Base-by-base conservation (phyloP, 208 protist genomes). In the Strigomonas culicis region DNA sequence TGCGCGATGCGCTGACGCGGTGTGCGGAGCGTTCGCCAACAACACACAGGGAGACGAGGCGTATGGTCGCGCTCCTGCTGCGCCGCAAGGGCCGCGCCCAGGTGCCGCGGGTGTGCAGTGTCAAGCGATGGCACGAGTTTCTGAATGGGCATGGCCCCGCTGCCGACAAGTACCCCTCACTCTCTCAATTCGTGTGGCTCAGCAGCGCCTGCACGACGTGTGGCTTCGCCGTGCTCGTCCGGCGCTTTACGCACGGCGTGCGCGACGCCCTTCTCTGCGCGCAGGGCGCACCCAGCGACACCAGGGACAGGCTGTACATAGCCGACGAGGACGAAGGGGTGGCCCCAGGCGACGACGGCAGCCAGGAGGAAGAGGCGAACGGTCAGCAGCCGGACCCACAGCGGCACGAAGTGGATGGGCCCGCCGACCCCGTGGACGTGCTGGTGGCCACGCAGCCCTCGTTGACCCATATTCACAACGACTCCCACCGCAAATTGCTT, bases 101-200 rank as follows among this genome's bases (percentile, higher is more conserved):
- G 11, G 21, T 50, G 27, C 59, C 59, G 8, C 32, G 43, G 1
- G 11, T 25, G 4, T 34, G 27, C 60, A 65, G 66, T 24, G 28
- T 44, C 3, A 51, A 47, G 56, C 49, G 15, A 6, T 90, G 79
- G 84, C 71, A 90, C 51, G 52, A 63, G 2, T 87, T 82, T 52
- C 30, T 94, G 17, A 58, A 77, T 59, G 24, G 21, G 0, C 52
- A 72, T 36, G 88, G 88, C 0, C 88, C 88, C 21, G 82, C 87
- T 51, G 60, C 61, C 10, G 66, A 64, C 24, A 27, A 39, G 27
- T 32, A 32, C 19, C 88, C 80, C 7, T 65, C 64, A 3, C 55
- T 88, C 10, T 80, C 80, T 0, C 44, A 83, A 24, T 49, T 91
- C 28, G 46, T 91, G 17, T 91, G 82, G 80, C 49, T 86, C n/a